phyloP scores from a whole-genome alignment of 2,329 filamentous ascomycete species.

The Teratosphaeria pseudoeucalypti region DNA sequence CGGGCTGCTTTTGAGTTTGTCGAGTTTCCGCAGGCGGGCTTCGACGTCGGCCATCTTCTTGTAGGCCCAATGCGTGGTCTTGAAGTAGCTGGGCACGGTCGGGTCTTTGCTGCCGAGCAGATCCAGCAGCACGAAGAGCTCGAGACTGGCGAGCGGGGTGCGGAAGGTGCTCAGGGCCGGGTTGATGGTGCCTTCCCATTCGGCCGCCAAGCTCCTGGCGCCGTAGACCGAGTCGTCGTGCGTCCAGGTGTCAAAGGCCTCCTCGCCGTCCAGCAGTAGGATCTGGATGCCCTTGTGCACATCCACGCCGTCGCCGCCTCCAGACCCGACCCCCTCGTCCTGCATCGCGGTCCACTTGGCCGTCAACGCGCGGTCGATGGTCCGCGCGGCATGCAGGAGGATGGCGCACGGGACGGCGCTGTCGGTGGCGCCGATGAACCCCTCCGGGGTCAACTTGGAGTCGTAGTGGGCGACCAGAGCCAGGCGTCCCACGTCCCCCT shows the following conservation, averaged over 20 bases:
- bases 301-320: constrained; percentile 43
- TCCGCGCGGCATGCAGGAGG: constrained; percentile 74
- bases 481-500: constrained; percentile 66
- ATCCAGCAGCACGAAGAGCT: constrained; percentile 84
- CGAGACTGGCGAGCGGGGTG: constrained; percentile 67
- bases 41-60: constrained; percentile 64
- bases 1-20: constrained; percentile 32
- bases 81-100: constrained; percentile 72
- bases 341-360: constrained; percentile 67
- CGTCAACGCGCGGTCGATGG: constrained; percentile 68
- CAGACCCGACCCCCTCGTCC: constrained; percentile 32
- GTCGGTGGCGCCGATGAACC: constrained; percentile 89
- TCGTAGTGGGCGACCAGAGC: constrained; percentile 94
- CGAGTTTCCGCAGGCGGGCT: constrained; percentile 53
- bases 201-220: constrained; percentile 62
- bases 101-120: constrained; percentile 65
- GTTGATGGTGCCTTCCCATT: constrained; percentile 65
- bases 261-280: constrained; percentile 83
- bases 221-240: constrained; percentile 80
- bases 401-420: constrained; percentile 92
- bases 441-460: constrained; percentile 65
- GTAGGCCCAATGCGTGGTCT: constrained; percentile 90
- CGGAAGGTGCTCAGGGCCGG: constrained; percentile 63
- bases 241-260: constrained; percentile 77
- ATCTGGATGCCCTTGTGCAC: constrained; percentile 80